Percentiles rank a stretch among this genome's conserved stretches.
Conservation (phyloP, 2,329 filamentous ascomycete species). For the Microdochium nivale region DNA sequence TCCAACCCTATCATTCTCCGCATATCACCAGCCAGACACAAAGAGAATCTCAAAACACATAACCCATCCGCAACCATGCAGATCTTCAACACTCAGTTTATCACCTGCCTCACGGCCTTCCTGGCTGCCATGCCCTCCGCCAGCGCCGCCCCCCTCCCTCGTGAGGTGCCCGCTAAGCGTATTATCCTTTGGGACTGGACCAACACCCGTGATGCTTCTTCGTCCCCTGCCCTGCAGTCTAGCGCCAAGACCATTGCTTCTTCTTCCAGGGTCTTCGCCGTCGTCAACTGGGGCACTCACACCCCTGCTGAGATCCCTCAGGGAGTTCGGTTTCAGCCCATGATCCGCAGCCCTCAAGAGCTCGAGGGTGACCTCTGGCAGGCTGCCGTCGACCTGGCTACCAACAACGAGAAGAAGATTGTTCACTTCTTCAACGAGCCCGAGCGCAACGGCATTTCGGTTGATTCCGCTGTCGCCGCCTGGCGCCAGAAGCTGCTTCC, state of each 20-base stretch:
- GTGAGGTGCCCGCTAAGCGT: neutral
- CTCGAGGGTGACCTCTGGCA: neutral
- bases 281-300: neutral
- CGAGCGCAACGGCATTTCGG: neutral
- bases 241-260: neutral
- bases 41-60: neutral
- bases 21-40: neutral
- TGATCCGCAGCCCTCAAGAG: neutral
- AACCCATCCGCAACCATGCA: neutral
- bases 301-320: neutral
- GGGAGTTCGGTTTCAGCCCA: neutral
- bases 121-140: neutral
- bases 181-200: neutral
- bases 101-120: neutral
- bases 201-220: neutral
- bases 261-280: neutral
- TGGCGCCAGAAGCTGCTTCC: neutral
- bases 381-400: neutral
- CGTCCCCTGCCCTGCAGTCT: neutral
- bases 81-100: neutral
- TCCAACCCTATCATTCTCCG: neutral
- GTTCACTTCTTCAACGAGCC: conserved; percentile 1
- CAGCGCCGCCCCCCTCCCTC: neutral
- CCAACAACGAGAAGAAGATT: neutral
- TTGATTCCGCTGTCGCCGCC: neutral